Evolutionary conservation across 768 basidiomycete species (phyloP).

Genomic region (Kwoniella botswanensis): DNA sequence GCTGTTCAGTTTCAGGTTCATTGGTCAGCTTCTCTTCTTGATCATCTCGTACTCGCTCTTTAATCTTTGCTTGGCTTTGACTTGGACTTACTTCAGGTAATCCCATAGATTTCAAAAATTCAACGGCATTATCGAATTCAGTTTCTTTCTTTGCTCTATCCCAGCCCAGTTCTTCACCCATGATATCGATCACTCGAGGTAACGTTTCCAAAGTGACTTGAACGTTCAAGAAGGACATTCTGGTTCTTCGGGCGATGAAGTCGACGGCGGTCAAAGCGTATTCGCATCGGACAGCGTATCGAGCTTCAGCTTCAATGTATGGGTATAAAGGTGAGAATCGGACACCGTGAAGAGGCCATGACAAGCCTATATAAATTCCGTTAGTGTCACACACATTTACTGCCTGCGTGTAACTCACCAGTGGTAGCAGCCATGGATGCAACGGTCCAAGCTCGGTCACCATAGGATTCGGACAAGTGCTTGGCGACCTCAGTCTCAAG

Average conservation of each 20-base stretch:
- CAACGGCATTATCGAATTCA: constrained; percentile 69
- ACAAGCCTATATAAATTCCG: constrained; percentile 51
- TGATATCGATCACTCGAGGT: constrained; percentile 86
- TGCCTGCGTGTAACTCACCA: constrained; percentile 56
- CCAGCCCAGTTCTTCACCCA: constrained; percentile 87
- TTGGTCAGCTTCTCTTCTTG: constrained; percentile 14
- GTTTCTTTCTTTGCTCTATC: constrained; percentile 64
- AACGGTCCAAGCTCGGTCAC: constrained; percentile 95
- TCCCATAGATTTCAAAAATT: constrained; percentile 85
- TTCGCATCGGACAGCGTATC: constrained; percentile 84
- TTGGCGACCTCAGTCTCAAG: constrained; percentile 89
- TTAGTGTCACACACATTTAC: not conserved
- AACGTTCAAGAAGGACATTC: constrained; percentile 92
- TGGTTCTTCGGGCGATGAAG: constrained; percentile 87
- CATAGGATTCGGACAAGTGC: constrained; percentile 91
- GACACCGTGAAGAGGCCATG: constrained; percentile 85
- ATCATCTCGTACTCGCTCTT: constrained; percentile 4
- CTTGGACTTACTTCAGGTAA: constrained; percentile 61
- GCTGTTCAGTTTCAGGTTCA: constrained; percentile 6
- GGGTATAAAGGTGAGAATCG: constrained; percentile 75
- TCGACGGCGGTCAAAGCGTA: constrained; percentile 92
- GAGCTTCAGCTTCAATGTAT: constrained; percentile 91
- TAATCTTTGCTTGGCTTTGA: not conserved
- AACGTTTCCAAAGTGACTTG: constrained; percentile 82
- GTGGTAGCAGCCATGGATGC: constrained; percentile 78